Percentiles rank a stretch among this genome's conserved stretches.
phyloP scores from a whole-genome alignment of 2,329 filamentous ascomycete genomes.

The Camptophora hylomeconis region DNA sequence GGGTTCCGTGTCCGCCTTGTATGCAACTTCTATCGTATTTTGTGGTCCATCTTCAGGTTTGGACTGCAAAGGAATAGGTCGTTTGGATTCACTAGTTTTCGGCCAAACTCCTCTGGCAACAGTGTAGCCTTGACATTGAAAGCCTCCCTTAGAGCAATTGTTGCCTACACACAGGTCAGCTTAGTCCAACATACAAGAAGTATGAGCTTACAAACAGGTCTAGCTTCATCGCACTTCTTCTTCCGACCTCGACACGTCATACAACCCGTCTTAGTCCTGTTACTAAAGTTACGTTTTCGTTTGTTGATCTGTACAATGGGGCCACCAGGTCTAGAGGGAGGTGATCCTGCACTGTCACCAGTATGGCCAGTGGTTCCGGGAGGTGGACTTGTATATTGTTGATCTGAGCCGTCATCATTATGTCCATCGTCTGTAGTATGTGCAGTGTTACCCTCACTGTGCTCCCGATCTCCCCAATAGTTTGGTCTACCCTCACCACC shows the following conservation, averaged over 20 bases:
- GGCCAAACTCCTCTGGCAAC: conserved; percentile 60
- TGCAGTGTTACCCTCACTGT: conserved; percentile 2
- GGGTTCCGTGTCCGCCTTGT: too few relatives aligned
- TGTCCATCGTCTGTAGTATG: conserved; percentile 17
- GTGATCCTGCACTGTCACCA: conserved; percentile 23
- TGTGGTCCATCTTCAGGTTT: conserved; percentile 39
- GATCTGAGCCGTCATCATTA: conserved; percentile 36
- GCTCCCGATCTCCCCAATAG: conserved; percentile 8
- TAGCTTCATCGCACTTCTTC: conserved; percentile 95
- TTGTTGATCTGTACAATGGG: conserved; percentile 28
- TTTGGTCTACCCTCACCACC: conserved; percentile 5
- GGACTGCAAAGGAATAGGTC: conserved; percentile 64
- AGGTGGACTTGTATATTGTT: conserved; percentile 24
- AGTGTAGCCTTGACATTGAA: conserved; percentile 75
- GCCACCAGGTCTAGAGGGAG: conserved; percentile 22
- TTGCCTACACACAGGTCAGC: conserved; percentile 42
- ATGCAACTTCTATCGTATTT: too few relatives aligned
- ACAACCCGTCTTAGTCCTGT: conserved; percentile 90
- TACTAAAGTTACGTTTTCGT: conserved; percentile 58
- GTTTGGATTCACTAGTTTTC: conserved; percentile 58
- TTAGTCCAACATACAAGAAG: conserved; percentile 1
- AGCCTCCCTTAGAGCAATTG: conserved; percentile 83
- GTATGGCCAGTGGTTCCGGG: conserved; percentile 22
- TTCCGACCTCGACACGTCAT: conserved; percentile 83
- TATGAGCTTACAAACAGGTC: conserved; percentile 66